phyloP scores from a whole-genome alignment of 331 rosid species.

The Phaseolus coccineus region DNA sequence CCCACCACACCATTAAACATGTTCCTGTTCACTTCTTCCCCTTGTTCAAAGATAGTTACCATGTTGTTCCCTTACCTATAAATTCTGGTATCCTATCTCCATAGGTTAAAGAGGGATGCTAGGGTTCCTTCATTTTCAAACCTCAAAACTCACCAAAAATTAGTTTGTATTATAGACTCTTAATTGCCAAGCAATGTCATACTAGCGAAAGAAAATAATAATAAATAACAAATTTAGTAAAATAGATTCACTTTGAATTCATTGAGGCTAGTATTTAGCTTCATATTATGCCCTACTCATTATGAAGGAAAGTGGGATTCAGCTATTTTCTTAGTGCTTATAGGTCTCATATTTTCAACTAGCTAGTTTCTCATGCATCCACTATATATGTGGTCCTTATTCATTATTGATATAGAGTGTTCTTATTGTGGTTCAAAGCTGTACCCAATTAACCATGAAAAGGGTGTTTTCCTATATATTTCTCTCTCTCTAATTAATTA shows the following conservation, averaged over 20 bases:
- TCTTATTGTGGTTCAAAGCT: constrained; percentile 46
- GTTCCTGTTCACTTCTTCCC: constrained; percentile 24
- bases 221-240: too few species aligned
- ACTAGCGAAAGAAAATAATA: neutral
- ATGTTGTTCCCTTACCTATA: neutral
- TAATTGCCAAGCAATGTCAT: neutral
- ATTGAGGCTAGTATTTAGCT: neutral
- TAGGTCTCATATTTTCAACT: constrained; percentile 18
- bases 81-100: too few species aligned
- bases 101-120: neutral
- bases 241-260: neutral
- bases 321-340: neutral
- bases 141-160: neutral
- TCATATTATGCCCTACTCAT: neutral
- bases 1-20: constrained; percentile 42
- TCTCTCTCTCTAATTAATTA: constrained; percentile 13
- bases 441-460: constrained; percentile 41
- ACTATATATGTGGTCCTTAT: constrained; percentile 16
- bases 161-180: neutral
- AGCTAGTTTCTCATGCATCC: constrained; percentile 13
- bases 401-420: neutral
- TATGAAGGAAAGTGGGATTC: constrained; percentile 15
- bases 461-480: constrained; percentile 17
- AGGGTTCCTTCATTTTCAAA: neutral
- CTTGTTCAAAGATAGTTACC: constrained; percentile 27